Conservation (phyloP, 495 filamentous ascomycete species). For the Lepidopterella palustris region DNA sequence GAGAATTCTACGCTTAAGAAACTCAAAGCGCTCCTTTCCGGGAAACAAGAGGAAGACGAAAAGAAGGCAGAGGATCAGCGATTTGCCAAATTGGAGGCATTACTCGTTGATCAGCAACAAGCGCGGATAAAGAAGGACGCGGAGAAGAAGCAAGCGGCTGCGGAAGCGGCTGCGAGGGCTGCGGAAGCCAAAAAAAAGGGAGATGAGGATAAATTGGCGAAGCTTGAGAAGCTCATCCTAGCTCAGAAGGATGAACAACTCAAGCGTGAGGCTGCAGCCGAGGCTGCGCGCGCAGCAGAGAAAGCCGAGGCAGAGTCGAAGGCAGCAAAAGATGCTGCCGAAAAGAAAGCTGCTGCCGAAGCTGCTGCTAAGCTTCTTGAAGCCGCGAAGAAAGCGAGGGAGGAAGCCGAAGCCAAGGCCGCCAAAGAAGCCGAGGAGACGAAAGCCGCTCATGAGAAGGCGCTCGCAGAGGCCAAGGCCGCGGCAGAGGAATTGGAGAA, state of each 20-base stretch:
- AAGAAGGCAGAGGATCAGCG: constrained; percentile 25
- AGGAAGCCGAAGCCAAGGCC: constrained; percentile 41
- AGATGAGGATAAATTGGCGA: constrained; percentile 29
- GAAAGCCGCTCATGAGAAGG: constrained; percentile 19
- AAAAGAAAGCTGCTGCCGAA: constrained; percentile 40
- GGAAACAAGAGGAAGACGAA: constrained; percentile 15
- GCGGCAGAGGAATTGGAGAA: constrained; percentile 25
- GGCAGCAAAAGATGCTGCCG: constrained; percentile 37
- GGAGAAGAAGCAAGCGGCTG: constrained; percentile 17
- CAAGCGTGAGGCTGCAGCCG: constrained; percentile 30
- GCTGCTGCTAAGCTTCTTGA: constrained; percentile 27
- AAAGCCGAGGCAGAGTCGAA: constrained; percentile 34
- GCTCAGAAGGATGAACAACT: constrained; percentile 33
- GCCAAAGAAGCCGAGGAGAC: constrained; percentile 37
- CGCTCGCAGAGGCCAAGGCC: constrained; percentile 28
- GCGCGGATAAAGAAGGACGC: constrained; percentile 24
- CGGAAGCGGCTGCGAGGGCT: constrained; percentile 14
- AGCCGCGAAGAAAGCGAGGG: constrained; percentile 27
- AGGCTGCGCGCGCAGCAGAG: constrained; percentile 32
- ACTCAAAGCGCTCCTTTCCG: constrained; percentile 10
- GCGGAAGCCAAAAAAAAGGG: constrained; percentile 28
- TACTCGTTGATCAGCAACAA: constrained; percentile 23
- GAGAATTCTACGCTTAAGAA: constrained; percentile 11
- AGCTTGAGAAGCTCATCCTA: constrained; percentile 34
- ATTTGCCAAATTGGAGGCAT: constrained; percentile 22